Conservation (phyloP, 2,329 filamentous ascomycete species). For the Meredithiella fracta region DNA sequence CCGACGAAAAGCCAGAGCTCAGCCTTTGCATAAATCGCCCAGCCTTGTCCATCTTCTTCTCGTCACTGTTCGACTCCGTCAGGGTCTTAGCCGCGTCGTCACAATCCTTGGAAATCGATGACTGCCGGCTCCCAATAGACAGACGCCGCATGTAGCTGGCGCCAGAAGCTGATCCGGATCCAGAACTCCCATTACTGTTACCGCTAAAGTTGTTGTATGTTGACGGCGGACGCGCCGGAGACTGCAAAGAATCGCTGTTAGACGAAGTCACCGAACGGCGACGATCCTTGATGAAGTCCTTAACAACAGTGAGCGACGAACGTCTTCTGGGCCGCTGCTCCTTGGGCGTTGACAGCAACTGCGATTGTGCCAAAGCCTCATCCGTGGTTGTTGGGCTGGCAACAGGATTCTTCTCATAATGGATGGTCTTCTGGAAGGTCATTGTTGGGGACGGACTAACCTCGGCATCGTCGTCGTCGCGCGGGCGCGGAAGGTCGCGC, state of each 20-base stretch:
- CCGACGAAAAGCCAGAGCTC: conserved; percentile 32
- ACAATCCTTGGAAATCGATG: conserved; percentile 32
- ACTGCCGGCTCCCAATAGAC: conserved; percentile 47
- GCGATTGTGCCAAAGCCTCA: background rate
- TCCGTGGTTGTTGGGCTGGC: background rate
- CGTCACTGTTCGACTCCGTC: conserved; percentile 22
- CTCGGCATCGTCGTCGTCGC: conserved; percentile 18
- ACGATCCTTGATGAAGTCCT: conserved; percentile 44
- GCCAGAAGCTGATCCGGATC: too few relatives aligned
- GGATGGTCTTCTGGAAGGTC: conserved; percentile 3
- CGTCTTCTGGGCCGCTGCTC: conserved; percentile 22
- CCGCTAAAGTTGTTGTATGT: conserved; percentile 24
- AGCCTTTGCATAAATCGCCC: conserved; percentile 43
- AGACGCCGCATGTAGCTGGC: conserved; percentile 34
- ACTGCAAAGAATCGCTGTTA: conserved; percentile 23
- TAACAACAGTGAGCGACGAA: conserved; percentile 43
- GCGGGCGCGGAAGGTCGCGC: conserved; percentile 21
- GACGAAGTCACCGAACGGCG: conserved; percentile 34
- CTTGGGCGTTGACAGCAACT: background rate
- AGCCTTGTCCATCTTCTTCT: conserved; percentile 35
- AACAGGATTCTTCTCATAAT: background rate
- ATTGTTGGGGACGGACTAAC: conserved; percentile 6
- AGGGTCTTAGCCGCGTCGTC: conserved; percentile 23
- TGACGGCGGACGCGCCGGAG: conserved; percentile 32
- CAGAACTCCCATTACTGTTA: conserved; percentile 24